Base-by-base conservation (phyloP, 129 eudicot species). In the Chrysanthemum lavandulifolium region DNA sequence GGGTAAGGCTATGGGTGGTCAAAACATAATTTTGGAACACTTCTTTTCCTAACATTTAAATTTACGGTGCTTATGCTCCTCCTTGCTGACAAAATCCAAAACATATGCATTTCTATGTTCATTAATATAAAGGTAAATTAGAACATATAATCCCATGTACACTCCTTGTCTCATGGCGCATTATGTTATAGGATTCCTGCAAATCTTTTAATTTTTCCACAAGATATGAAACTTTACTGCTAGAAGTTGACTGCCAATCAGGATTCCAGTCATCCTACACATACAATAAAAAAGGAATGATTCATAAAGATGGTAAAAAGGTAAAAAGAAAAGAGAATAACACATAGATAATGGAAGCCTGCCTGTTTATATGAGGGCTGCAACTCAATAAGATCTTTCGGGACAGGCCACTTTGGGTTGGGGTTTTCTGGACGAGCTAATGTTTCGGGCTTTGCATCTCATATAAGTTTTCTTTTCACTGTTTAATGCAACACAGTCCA, bases 231-330 rank as follows among this genome's bases (percentile, higher is more conserved):
- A 90, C 98, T 88, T 94, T 90, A 82, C 98, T 94, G 93, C 98
- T 94, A 45, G 98, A 90, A 67, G 98, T 94, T 62, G 98, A 94
- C 57, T 94, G 97, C 98, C 98, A 94, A 88, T 94, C 98, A n/a
- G n/a, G 97, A 87, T 94, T 74, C 98, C 98, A 94, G 78, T 84
- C 88, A 76, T 94, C 98, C 98, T 94, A 78, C 67, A 80, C 29
- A 53, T 11, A 60, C 58, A 56, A 15, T 40, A 2, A 56, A 73
- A n/a, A 23, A 29, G 45, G 40, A 53, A 76, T 15, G 45, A 48
- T 50, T 50, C 15, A 36, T 53, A 63, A 33, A 54, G 74, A 67
- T 5, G 33, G 16, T 25, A n/a, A 4, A 50, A 23, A 50, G 7
- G 18, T 21, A n/a, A 45, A 14, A 14, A 53, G 18, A 18, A 27